A percentile compares a stretch with the other conserved stretches of the same genome.
phyloP scores from a whole-genome alignment of 2,329 filamentous ascomycete genomes.

The Fusarium sp. region DNA sequence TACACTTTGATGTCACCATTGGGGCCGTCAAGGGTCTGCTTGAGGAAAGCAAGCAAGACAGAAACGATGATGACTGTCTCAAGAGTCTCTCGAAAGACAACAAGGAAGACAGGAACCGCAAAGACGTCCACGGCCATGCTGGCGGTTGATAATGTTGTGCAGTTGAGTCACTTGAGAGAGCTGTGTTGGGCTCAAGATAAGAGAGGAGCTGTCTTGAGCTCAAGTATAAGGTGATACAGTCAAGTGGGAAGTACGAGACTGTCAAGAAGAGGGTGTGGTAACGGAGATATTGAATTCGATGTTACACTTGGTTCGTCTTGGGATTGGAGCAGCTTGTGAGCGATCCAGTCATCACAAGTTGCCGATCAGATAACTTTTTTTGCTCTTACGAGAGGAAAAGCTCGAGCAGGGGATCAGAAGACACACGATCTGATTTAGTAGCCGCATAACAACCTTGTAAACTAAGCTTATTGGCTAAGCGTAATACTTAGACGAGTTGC shows the following conservation, averaged over 20 bases:
- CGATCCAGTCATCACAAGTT: neutral
- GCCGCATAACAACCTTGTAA: slow-evolving; percentile 12
- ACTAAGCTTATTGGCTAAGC: neutral
- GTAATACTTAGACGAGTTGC: slow-evolving; percentile 12
- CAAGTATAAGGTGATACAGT: neutral
- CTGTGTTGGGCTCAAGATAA: neutral
- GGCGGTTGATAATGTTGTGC: neutral
- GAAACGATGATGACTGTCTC: slow-evolving; percentile 88
- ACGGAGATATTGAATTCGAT: neutral
- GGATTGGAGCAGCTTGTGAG: slow-evolving; percentile 2
- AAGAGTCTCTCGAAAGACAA: slow-evolving; percentile 85
- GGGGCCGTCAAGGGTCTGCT: slow-evolving; percentile 76
- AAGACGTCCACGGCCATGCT: slow-evolving; percentile 75
- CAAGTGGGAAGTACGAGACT: neutral
- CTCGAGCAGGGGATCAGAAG: neutral
- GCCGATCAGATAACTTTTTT: slow-evolving; percentile 28
- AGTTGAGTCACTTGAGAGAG: neutral
- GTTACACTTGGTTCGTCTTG: slow-evolving; percentile 21
- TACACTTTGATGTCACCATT: slow-evolving; percentile 69
- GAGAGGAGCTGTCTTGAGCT: neutral
- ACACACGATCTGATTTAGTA: slow-evolving; percentile 13
- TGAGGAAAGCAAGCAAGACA: slow-evolving; percentile 85
- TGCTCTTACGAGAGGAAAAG: neutral
- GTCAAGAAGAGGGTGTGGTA: slow-evolving; percentile 2
- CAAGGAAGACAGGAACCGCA: slow-evolving; percentile 85